These are phyloP conservation scores for Phytophthora palmivora DNA, from an alignment of 352 stramenopile species.

Conservation along the genomic window DNA sequence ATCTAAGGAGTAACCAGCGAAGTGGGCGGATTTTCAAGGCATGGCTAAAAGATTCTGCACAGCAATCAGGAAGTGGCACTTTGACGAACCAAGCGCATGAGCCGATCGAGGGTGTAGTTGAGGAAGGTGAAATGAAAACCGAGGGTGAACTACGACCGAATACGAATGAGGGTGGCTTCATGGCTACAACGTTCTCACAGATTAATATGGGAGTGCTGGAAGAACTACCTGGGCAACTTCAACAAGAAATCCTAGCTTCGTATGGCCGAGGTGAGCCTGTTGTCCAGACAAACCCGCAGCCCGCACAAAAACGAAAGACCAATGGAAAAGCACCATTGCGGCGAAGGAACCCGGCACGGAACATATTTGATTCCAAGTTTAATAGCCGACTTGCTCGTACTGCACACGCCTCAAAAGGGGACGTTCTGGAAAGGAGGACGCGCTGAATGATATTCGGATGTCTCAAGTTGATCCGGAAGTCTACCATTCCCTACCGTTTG, in stretches of 20 bases:
- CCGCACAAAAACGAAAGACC: conserved; percentile 21
- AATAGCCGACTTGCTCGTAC: conserved; percentile 19
- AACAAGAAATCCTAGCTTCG: conserved; percentile 63
- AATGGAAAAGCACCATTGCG: conserved; percentile 44
- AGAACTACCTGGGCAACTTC: conserved; percentile 61
- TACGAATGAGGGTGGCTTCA: conserved; percentile 2
- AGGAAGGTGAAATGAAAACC: conserved; percentile 19
- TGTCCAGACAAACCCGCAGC: conserved; percentile 5
- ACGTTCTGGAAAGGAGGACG: conserved; percentile 25
- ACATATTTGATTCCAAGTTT: conserved; percentile 45
- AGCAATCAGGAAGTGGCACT: conserved; percentile 7
- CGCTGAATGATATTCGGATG: conserved; percentile 73
- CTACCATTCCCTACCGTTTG: conserved; percentile 71
- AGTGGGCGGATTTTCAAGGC: conserved; percentile 57
- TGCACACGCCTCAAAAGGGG: conserved; percentile 1
- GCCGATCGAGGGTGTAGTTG: neutral
- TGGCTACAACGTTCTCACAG: conserved; percentile 56
- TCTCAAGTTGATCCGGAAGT: conserved; percentile 86
- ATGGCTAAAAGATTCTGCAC: conserved; percentile 53
- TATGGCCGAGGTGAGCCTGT: conserved; percentile 22
- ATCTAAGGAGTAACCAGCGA: conserved; percentile 16
- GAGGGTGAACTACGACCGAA: conserved; percentile 11
- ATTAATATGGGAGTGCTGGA: conserved; percentile 69
- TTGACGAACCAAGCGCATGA: neutral
- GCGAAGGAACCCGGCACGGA: conserved; percentile 27